Base-by-base conservation (phyloP, 2,329 filamentous ascomycete genomes). In the Venturia oleaginea region DNA sequence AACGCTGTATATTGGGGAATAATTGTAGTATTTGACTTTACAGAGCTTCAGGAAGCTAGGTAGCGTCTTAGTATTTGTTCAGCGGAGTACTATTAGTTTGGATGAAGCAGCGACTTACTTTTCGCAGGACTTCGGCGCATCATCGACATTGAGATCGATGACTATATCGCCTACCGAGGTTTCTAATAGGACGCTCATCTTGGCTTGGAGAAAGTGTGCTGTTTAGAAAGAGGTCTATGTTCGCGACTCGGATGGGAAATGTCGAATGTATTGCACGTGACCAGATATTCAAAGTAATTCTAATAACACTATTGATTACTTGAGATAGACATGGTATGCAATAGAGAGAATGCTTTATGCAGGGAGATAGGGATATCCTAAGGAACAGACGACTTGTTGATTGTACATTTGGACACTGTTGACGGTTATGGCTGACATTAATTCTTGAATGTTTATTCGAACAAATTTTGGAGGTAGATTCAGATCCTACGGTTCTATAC, bases 21-120 rank as follows among this genome's bases (percentile, higher is more conserved):
- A 97, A 80, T 97, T 97, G 86, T 97, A 99, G 80, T 97, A 99
- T 80, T 97, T 99, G 77, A 92, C 82, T 79, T 97, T 97, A 85
- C 94, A 97, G 70, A 99, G 90, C 83, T 99, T 97, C 65, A 99
- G 81, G 76, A 99, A 97, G 83, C 91, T 61, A 62, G 24, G 19
- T n/a, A 27, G 3, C 40, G n/a, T 17, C 32, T 63, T 37, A 62
- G 59, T 54, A 22, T 30, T 5, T 19, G 22, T 30, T 34, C 30
- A 64, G 64, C 34, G 17, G 69, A 66, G 27, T 64, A 66, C 68
- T 67, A 38, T n/a, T 8, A 54, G 13, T 27, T 66, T 37, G n/a
- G 61, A 61, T 40, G 48, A 42, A n/a, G 30, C 4, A 40, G 43
- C 11, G 27, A 82, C 89, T 81, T 80, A 95, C 91, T 97, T 99